A percentile compares a stretch with the other conserved stretches of the same genome.
Conservation (phyloP, 805 yeast genomes). For the Teunomyces aglyptinius region DNA sequence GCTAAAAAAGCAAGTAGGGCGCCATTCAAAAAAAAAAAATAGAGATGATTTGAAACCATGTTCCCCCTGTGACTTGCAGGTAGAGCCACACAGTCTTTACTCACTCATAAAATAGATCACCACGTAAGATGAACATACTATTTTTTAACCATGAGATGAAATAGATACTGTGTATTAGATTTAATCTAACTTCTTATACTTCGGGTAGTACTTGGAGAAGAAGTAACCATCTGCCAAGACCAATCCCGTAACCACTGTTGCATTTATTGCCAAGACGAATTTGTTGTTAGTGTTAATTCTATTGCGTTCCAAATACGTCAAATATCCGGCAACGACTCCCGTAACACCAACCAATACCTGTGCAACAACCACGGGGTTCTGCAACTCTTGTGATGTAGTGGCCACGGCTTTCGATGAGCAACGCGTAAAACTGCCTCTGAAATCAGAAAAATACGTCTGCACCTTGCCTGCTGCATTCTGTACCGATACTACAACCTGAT, state of each 20-base stretch:
- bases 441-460: conserved; percentile 10
- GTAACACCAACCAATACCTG: conserved; percentile 51
- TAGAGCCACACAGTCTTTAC: too few relatives aligned
- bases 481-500: conserved; percentile 15
- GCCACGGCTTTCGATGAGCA: background rate
- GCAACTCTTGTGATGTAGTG: conserved; percentile 37
- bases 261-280: conserved; percentile 47
- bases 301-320: conserved; percentile 51
- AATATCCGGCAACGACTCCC: conserved; percentile 47
- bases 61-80: background rate
- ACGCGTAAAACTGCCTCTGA: conserved; percentile 6
- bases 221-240: conserved; percentile 54
- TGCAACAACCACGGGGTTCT: conserved; percentile 60
- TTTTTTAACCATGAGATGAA: background rate
- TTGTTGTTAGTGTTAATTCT: conserved; percentile 45
- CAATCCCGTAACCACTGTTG: conserved; percentile 53
- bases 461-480: conserved; percentile 14
- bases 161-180: background rate
- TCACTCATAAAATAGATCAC: too few relatives aligned
- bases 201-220: conserved; percentile 53
- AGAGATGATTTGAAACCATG: background rate
- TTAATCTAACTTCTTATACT: conserved; percentile 43
- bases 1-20: too few relatives aligned
- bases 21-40: background rate
- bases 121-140: background rate